Percentiles rank a stretch among this genome's conserved stretches.
Evolutionary conservation across 306 rosid genomes (phyloP).

Genomic region (Elaeagnus macrophylla): DNA sequence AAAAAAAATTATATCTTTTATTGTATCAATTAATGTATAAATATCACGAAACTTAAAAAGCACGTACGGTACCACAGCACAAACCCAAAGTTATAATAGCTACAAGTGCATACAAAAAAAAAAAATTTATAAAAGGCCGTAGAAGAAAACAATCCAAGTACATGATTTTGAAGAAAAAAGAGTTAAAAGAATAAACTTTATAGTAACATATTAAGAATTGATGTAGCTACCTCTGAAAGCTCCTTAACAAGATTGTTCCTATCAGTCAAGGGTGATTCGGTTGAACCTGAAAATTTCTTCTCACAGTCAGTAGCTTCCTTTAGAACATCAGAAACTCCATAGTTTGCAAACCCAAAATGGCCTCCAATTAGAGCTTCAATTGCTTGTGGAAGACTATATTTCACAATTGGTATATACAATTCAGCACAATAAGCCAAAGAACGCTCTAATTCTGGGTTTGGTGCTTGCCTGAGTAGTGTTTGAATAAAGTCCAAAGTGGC

Average conservation of each 20-base stretch:
- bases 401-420: slow-evolving; percentile 65
- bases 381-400: slow-evolving; percentile 66
- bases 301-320: slow-evolving; percentile 57
- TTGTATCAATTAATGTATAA: too few species aligned
- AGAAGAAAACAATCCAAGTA: not conserved
- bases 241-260: slow-evolving; percentile 41
- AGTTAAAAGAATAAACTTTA: slow-evolving; percentile 23
- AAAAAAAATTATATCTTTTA: too few species aligned
- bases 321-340: slow-evolving; percentile 54
- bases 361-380: slow-evolving; percentile 55
- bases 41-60: too few species aligned
- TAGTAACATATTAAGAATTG: slow-evolving; percentile 41
- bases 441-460: slow-evolving; percentile 29
- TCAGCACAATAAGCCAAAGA: slow-evolving; percentile 72
- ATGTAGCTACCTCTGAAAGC: slow-evolving; percentile 50
- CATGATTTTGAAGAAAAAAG: not conserved
- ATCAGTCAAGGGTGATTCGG: slow-evolving; percentile 36
- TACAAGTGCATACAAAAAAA: too few species aligned
- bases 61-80: too few species aligned
- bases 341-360: slow-evolving; percentile 56
- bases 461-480: slow-evolving; percentile 15
- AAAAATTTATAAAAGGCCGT: not conserved
- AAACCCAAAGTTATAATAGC: too few species aligned
- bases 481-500: slow-evolving; percentile 19
- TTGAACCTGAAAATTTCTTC: slow-evolving; percentile 41